Evolutionary conservation across 768 basidiomycete genomes (phyloP).

Genomic region (Megacollybia marginata): DNA sequence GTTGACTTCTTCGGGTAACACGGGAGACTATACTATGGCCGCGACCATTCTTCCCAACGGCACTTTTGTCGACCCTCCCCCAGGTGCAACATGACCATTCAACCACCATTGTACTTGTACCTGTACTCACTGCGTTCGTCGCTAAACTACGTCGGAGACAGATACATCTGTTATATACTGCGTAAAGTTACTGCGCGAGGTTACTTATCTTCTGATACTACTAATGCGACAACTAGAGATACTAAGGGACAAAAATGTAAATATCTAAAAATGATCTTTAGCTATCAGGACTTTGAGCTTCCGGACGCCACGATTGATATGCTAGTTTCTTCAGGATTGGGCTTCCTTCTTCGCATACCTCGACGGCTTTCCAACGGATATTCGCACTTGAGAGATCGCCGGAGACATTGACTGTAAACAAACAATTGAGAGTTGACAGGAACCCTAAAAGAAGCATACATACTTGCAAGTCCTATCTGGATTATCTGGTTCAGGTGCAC

Average conservation of each 20-base stretch:
- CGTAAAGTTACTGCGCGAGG: neutral
- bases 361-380: slow-evolving; percentile 66
- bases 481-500: slow-evolving; percentile 22
- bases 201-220: neutral
- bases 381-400: slow-evolving; percentile 62
- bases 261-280: neutral
- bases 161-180: neutral
- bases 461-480: slow-evolving; percentile 36
- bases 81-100: slow-evolving; percentile 36
- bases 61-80: slow-evolving; percentile 68
- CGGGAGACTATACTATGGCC: slow-evolving; percentile 77
- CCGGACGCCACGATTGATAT: neutral
- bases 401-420: slow-evolving; percentile 58
- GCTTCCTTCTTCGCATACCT: slow-evolving; percentile 54
- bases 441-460: slow-evolving; percentile 7
- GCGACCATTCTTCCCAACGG: slow-evolving; percentile 74
- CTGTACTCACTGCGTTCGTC: no score
- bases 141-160: no score
- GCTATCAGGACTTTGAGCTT: neutral
- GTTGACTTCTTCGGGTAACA: slow-evolving; percentile 36
- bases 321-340: slow-evolving; percentile 1
- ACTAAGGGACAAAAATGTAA: neutral
- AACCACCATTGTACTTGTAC: no score
- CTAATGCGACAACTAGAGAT: neutral
- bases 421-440: neutral